Conservation (phyloP, 1,284 basidiomycete genomes). For the Schizopora paradoxa region DNA sequence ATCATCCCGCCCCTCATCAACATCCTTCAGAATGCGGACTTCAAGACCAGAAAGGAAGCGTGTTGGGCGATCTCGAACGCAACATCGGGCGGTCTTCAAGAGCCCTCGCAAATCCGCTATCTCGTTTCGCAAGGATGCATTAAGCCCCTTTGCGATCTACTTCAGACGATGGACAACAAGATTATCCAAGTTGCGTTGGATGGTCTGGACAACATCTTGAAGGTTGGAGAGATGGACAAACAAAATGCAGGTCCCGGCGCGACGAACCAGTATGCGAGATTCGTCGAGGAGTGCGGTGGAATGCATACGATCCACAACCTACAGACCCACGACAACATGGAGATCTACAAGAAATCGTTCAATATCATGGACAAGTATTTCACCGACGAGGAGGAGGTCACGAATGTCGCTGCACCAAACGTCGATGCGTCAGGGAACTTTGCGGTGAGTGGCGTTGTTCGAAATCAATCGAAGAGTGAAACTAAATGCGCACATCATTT, state of each 20-base stretch:
- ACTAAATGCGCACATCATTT: conserved; percentile 17
- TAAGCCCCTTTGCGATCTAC: conserved; percentile 94
- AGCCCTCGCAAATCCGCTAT: conserved; percentile 97
- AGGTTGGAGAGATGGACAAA: conserved; percentile 97
- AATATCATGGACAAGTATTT: conserved; percentile 98
- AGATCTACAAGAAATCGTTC: conserved; percentile 99
- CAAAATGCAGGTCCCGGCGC: conserved; percentile 77
- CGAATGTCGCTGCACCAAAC: conserved; percentile 71
- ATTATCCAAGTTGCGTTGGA: conserved; percentile 98
- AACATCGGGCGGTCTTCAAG: conserved; percentile 95
- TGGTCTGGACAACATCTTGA: conserved; percentile 97
- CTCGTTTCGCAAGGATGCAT: conserved; percentile 97
- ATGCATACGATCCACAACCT: conserved; percentile 99
- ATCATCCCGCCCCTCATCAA: conserved; percentile 98
- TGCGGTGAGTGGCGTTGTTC: conserved; percentile 55
- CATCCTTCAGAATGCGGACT: conserved; percentile 96
- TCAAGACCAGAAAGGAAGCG: conserved; percentile 99
- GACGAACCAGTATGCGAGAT: conserved; percentile 90
- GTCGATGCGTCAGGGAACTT: conserved; percentile 89
- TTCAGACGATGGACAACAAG: conserved; percentile 99
- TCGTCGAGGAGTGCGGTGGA: conserved; percentile 96
- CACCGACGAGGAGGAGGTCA: conserved; percentile 84
- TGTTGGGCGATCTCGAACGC: conserved; percentile 99
- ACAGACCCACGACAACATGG: conserved; percentile 98
- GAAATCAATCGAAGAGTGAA: conserved; percentile 10